These are phyloP conservation scores for Daedaleopsis sinensis DNA, from an alignment of 768 basidiomycete species.

Conservation along the genomic window DNA sequence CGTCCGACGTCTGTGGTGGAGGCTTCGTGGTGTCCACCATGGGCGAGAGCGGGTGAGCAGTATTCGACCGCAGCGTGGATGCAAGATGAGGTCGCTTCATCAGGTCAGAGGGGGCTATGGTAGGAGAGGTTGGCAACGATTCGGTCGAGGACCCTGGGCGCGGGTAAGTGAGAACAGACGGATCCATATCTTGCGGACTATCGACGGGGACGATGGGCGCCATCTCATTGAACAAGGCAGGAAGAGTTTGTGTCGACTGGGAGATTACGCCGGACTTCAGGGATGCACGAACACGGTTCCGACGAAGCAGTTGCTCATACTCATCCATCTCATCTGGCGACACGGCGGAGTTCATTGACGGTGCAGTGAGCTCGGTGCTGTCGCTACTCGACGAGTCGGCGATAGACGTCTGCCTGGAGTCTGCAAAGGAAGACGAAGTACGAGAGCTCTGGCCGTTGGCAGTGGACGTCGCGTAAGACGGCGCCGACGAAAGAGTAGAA, in stretches of 20 bases:
- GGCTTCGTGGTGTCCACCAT: slow-evolving; percentile 6
- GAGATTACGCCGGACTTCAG: slow-evolving; percentile 21
- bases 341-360: slow-evolving; percentile 18
- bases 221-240: slow-evolving; percentile 27
- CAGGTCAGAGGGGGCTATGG: slow-evolving; percentile 14
- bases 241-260: slow-evolving; percentile 39
- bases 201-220: slow-evolving; percentile 21
- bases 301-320: slow-evolving; percentile 18
- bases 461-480: slow-evolving; percentile 23
- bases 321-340: slow-evolving; percentile 11
- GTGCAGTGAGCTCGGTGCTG: slow-evolving; percentile 23
- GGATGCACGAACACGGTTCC: slow-evolving; percentile 22
- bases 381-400: slow-evolving; percentile 15
- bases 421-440: slow-evolving; percentile 13
- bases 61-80: slow-evolving; percentile 18
- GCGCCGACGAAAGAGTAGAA: slow-evolving; percentile 7
- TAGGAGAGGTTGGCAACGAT: slow-evolving; percentile 49
- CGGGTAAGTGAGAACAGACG: slow-evolving; percentile 74
- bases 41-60: slow-evolving; percentile 17
- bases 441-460: slow-evolving; percentile 13
- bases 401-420: slow-evolving; percentile 14
- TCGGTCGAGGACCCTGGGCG: slow-evolving; percentile 80
- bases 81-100: slow-evolving; percentile 9
- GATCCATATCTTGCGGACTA: slow-evolving; percentile 64
- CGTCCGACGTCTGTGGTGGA: neutral